Evolutionary conservation across 1,139 yeast species (phyloP).

Genomic region (Trichomonascaceae sp.): DNA sequence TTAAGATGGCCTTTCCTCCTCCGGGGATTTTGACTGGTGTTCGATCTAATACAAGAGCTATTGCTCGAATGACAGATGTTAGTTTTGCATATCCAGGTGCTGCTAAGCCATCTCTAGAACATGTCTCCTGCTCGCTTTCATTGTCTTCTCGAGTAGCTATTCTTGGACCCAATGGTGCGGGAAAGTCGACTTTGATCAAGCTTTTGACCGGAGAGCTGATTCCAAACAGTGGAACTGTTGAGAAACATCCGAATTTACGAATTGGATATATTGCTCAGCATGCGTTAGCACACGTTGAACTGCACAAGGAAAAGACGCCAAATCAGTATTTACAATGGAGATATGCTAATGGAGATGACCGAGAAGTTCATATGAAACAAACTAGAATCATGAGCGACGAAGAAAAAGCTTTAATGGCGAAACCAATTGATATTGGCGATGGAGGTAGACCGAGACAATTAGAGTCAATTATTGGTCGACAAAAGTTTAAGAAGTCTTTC

Average conservation of each 20-base stretch:
- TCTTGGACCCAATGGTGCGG: constrained; percentile 98
- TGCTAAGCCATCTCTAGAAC: constrained; percentile 66
- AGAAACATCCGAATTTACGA: constrained; percentile 96
- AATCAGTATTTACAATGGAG: constrained; percentile 98
- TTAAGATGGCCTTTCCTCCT: constrained; percentile 97
- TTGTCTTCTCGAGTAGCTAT: constrained; percentile 94
- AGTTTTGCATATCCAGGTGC: constrained; percentile 90
- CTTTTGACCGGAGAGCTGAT: constrained; percentile 85
- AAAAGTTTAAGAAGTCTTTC: constrained; percentile 90
- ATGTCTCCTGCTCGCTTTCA: constrained; percentile 84
- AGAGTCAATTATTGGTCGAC: constrained; percentile 96
- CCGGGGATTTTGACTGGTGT: constrained; percentile 97
- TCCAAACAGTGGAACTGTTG: constrained; percentile 84
- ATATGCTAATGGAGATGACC: constrained; percentile 94
- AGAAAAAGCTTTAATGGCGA: constrained; percentile 73
- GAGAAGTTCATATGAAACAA: constrained; percentile 91
- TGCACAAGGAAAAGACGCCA: constrained; percentile 96
- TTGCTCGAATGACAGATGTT: constrained; percentile 82
- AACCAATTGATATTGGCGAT: constrained; percentile 73
- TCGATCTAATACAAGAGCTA: constrained; percentile 89
- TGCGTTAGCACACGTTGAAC: constrained; percentile 94
- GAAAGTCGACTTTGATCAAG: constrained; percentile 93
- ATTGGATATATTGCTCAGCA: constrained; percentile 98
- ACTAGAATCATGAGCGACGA: constrained; percentile 82
- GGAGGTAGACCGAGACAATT: constrained; percentile 85